Conservation (phyloP, 139 green algal genomes). For the Yamagishiella unicocca region DNA sequence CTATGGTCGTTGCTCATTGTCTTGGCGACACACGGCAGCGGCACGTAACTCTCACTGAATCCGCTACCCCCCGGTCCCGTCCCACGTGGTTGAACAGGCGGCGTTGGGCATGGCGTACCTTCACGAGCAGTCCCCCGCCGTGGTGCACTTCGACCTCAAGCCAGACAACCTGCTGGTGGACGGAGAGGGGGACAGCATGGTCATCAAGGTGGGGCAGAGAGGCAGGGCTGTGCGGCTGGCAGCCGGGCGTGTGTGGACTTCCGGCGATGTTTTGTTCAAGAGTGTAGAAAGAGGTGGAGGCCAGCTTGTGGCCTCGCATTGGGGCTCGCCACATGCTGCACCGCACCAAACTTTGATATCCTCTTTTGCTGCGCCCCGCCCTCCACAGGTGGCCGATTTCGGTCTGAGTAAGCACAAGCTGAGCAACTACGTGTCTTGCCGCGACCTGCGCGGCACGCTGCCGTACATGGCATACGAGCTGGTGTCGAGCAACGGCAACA, state of each 20-base stretch:
- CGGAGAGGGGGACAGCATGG: slow-evolving; percentile 60
- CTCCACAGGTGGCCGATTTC: slow-evolving; percentile 85
- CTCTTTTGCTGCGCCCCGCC: not conserved
- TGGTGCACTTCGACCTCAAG: slow-evolving; percentile 97
- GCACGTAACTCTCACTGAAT: too few species aligned
- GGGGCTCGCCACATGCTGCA: too few species aligned
- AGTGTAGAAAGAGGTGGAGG: too few species aligned
- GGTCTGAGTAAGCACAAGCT: slow-evolving; percentile 89
- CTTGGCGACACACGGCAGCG: too few species aligned
- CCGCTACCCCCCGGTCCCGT: too few species aligned
- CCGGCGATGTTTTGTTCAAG: too few species aligned
- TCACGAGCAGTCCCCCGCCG: slow-evolving; percentile 77
- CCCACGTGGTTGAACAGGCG: too few species aligned
- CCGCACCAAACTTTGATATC: too few species aligned
- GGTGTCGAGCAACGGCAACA: slow-evolving; percentile 67
- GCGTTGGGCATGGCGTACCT: slow-evolving; percentile 92
- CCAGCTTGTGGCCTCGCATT: too few species aligned
- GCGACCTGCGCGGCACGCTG: slow-evolving; percentile 75
- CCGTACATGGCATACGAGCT: slow-evolving; percentile 82
- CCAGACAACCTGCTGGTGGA: slow-evolving; percentile 96
- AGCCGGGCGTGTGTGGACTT: too few species aligned
- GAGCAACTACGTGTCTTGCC: slow-evolving; percentile 72
- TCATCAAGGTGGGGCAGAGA: slow-evolving; percentile 55
- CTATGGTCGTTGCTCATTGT: too few species aligned
- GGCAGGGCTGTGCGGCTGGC: too few species aligned